These are phyloP conservation scores for Gloeophyllum trabeum DNA, from an alignment of 768 basidiomycete genomes.

Conservation along the genomic window DNA sequence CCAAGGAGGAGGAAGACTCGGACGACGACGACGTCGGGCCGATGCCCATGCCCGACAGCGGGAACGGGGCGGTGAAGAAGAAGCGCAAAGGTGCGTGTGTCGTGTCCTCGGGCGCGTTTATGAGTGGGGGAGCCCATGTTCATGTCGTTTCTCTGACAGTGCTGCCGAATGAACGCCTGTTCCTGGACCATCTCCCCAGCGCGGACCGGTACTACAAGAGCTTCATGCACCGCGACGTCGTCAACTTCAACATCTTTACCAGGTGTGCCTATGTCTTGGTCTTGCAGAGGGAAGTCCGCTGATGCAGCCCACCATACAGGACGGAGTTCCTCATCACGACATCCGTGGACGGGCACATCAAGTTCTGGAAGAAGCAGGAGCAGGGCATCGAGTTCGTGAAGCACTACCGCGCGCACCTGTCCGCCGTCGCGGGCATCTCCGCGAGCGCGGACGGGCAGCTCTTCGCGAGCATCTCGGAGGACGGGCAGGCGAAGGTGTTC, in stretches of 20 bases:
- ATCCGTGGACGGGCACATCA: slow-evolving; percentile 89
- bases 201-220: slow-evolving; percentile 94
- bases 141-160: slow-evolving; percentile 32
- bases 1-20: slow-evolving; percentile 33
- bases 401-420: slow-evolving; percentile 88
- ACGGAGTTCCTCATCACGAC: slow-evolving; percentile 93
- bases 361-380: slow-evolving; percentile 99
- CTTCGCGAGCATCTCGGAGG: slow-evolving; percentile 87
- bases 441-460: slow-evolving; percentile 87
- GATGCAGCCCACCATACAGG: slow-evolving; percentile 31
- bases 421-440: slow-evolving; percentile 67
- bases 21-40: slow-evolving; percentile 80
- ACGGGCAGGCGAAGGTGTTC: slow-evolving; percentile 89
- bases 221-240: slow-evolving; percentile 93
- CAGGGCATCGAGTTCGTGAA: slow-evolving; percentile 96
- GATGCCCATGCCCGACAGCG: slow-evolving; percentile 73
- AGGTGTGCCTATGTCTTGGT: slow-evolving; percentile 40
- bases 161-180: slow-evolving; percentile 86
- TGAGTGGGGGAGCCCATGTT: neutral
- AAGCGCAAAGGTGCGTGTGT: slow-evolving; percentile 68
- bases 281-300: neutral
- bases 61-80: slow-evolving; percentile 41
- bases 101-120: no score
- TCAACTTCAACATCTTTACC: slow-evolving; percentile 85
- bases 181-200: slow-evolving; percentile 84